Evolutionary conservation across 106 monocot genomes (phyloP), one percentile per base, ranked within the genome.

Genomic region (Dendrobium catenatum): DNA sequence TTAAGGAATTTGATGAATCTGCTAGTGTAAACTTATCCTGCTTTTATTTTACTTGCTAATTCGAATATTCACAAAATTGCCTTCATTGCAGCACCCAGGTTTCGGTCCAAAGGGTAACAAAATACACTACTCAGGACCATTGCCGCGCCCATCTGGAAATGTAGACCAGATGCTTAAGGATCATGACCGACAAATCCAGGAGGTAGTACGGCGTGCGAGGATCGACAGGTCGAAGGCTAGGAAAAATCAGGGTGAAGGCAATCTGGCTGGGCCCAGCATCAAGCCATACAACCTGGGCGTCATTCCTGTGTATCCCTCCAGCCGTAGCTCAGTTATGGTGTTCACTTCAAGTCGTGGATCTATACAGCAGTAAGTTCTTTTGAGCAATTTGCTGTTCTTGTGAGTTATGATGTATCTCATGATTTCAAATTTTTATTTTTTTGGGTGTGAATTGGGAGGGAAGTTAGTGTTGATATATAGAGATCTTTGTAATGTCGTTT

Each of bases 141-240:
- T 95, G 2, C 48, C 87, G 6, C 84, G 88, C 40, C 84, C 88
- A 55, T 88, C 94, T 0, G 89, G 84, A 17, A 91, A 89, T 68
- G 84, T 89, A 11, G 95, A 95, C 55, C 89, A 93, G 83, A 93
- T 93, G 85, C 95, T 95, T 61, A 93, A 91, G 85, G 93, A 95
- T 41, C 92, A 95, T 49, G 95, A 95, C 29, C 89, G 90, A 37
- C 93, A 93, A 6, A 91, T 95, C 56, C 93, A 95, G 83, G 87
- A 95, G 72, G 90, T 84, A 48, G 82, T 87, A 80, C 84, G 95
- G 42, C 86, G 85, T 33, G 77, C 93, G 54, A 88, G 93, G 42
- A 58, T 68, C 13, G 92, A 91, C 78, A 90, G 86, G 81, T 85
- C 88, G 1, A 95, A 84, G 76, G 82, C 46, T 2, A 85, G 87